These are phyloP conservation scores for Aspergillus taichungensis DNA, from an alignment of 495 filamentous ascomycete genomes.

Conservation along the genomic window DNA sequence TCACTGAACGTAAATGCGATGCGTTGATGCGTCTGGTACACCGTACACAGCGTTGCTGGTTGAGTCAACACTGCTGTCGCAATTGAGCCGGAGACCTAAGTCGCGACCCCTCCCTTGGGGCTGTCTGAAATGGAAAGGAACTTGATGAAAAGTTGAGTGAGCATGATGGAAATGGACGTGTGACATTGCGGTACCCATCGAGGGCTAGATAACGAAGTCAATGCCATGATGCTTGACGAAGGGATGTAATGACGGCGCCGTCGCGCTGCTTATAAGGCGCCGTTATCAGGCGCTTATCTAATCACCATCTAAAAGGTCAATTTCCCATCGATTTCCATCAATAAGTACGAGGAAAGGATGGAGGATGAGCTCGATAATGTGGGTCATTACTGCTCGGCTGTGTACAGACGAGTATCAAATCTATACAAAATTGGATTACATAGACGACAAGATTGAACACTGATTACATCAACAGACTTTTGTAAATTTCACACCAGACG, in stretches of 20 bases:
- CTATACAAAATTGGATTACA: too few relatives aligned
- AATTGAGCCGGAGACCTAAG: slow-evolving; percentile 26
- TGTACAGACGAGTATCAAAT: too few relatives aligned
- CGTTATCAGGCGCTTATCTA: slow-evolving; percentile 13
- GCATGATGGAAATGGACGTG: slow-evolving; percentile 16
- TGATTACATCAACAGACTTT: slow-evolving; percentile 5
- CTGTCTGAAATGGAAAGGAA: slow-evolving; percentile 41
- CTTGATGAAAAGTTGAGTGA: slow-evolving; percentile 13
- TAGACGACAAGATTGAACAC: too few relatives aligned
- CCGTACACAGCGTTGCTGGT: slow-evolving; percentile 19
- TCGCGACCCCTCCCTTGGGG: slow-evolving; percentile 68
- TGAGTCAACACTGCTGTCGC: slow-evolving; percentile 20
- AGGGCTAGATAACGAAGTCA: slow-evolving; percentile 22
- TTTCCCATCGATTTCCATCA: too few relatives aligned
- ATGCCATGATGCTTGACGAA: slow-evolving; percentile 19
- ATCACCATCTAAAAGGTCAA: slow-evolving; percentile 4
- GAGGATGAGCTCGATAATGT: too few relatives aligned
- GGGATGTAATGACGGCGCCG: slow-evolving; percentile 3
- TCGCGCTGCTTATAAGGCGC: background rate
- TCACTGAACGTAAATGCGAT: slow-evolving; percentile 3
- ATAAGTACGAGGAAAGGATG: too few relatives aligned
- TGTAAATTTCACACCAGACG: slow-evolving; percentile 28
- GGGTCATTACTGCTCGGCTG: too few relatives aligned
- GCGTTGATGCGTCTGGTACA: too few relatives aligned
- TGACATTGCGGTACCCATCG: slow-evolving; percentile 16